phyloP scores from a whole-genome alignment of 345 rosid species.

The Gossypium raimondii region DNA sequence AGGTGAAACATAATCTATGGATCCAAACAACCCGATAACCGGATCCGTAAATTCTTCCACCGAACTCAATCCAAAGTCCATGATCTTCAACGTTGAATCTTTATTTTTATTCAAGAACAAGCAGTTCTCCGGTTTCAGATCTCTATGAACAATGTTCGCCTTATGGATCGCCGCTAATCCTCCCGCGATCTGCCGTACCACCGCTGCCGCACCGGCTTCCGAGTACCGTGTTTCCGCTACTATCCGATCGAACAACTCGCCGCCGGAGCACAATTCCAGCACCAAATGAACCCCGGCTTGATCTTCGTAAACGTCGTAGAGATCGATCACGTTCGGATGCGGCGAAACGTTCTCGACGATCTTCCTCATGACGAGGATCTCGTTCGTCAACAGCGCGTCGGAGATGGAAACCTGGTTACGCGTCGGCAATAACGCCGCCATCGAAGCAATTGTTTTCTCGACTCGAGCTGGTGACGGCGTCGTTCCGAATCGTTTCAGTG shows the following conservation, averaged over 20 bases:
- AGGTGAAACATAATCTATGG: constrained; percentile 63
- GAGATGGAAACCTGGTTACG: constrained; percentile 52
- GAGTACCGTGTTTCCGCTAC: constrained; percentile 42
- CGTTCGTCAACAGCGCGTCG: constrained; percentile 54
- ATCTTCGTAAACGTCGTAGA: constrained; percentile 63
- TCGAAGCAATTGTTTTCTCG: constrained; percentile 16
- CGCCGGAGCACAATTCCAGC: constrained; percentile 60
- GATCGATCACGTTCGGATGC: constrained; percentile 53
- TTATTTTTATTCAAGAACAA: constrained; percentile 40
- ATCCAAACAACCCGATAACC: constrained; percentile 63
- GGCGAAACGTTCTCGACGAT: constrained; percentile 63
- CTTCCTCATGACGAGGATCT: constrained; percentile 59
- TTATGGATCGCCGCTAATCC: constrained; percentile 48
- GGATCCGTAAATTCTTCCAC: constrained; percentile 64
- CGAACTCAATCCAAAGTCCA: constrained; percentile 70
- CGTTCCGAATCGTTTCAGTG: constrained; percentile 38
- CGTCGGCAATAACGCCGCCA: constrained; percentile 25
- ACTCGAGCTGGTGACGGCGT: constrained; percentile 15
- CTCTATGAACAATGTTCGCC: constrained; percentile 58
- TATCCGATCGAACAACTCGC: constrained; percentile 55
- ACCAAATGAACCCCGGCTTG: constrained; percentile 56
- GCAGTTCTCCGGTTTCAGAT: constrained; percentile 67
- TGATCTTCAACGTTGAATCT: constrained; percentile 61
- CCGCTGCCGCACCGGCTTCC: constrained; percentile 45
- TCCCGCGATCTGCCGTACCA: constrained; percentile 49